Base-by-base conservation (phyloP, 768 basidiomycete species). In the Agaricus sinodeliciosus region DNA sequence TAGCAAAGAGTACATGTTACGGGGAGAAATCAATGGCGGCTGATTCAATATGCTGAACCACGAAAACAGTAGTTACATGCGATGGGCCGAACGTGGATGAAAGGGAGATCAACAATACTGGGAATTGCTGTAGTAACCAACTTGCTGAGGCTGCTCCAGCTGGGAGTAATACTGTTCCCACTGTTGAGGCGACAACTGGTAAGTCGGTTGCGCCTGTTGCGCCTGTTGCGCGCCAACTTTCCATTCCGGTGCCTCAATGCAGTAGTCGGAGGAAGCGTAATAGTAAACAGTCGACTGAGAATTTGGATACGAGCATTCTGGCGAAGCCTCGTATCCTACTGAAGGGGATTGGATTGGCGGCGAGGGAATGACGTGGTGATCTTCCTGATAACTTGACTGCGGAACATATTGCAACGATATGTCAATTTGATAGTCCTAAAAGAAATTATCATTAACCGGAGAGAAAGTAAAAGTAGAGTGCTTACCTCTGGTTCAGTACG, bases 121-220 rank as follows among this genome's bases (percentile, higher is more conserved):
- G 13, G 52, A 48, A 9, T 35, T 28, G 18, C 26, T 28, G 18
- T 54, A 54, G 40, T 54, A 54, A 22, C 31, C 40, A n/a, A 41
- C 47, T 37, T 51, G 50, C 28, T 41, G 52, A 13, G 41, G 52
- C 40, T 27, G 37, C 27, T 53, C 51, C 44, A 27, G 22, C n/a
- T 45, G 43, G 8, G 52, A 13, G 16, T 54, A 54, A 36, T 54
- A 54, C 9, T 40, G 11, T 7, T n/a, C 52, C 52, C 52, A 54
- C 28, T 48, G 52, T 26, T 54, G 52, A 7, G 45, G 16, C 13
- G 27, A 40, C 31, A 18, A 18, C 22, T 41, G 39, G 11, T 47
- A 42, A 16, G 45, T 35, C 19, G 45, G 12, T 4, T 39, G 36
- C 11, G 36, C 15, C 16, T 26, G 12, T 4, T 39, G 36, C 11